Evolutionary conservation across 164 flowering plant species (phyloP), one percentile per base, ranked within the genome.

Genomic region (Santalum album): DNA sequence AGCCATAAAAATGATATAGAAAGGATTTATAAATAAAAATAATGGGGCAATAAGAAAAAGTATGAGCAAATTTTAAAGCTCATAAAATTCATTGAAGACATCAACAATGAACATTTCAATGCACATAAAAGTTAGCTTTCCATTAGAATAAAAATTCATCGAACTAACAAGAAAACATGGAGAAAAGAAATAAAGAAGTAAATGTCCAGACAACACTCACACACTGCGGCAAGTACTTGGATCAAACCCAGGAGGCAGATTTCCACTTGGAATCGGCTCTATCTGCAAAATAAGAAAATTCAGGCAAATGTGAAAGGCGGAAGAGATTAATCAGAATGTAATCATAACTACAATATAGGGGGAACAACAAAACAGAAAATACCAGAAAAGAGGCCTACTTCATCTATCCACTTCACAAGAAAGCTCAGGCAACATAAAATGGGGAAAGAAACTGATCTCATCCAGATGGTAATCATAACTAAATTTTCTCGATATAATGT

Each of bases 191-290:
- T 43, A 22, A 14, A 70, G 63, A 68, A 56, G 49, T 38, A 69
- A n/a, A n/a, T n/a, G n/a, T n/a, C 53, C 62, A 19, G 34, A 59
- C 65, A 72, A 62, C 74, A 89, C 99, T 89, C 87, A 92, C 99
- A 92, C 96, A 76, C 99, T 90, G 81, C 99, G 96, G 82, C 97
- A 94, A 69, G 95, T 74, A 75, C 81, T 74, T 75, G 99, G 76
- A 81, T 94, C 99, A 84, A 94, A 90, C 63, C 99, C 99, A 75
- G 97, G 96, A 77, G 99, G 99, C 78, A 94, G 80, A 78, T 94
- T 94, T 73, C 97, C 99, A 84, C 97, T 86, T 74, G 96, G 87
- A 57, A 87, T 79, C 52, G 97, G 96, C 75, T 94, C 99, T 60
- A 94, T 79, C 99, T 94, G 96, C 96, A 89, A 83, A 81, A n/a